These are phyloP conservation scores for Phaeotremella skinneri DNA, from an alignment of 768 basidiomycete species.

Conservation along the genomic window DNA sequence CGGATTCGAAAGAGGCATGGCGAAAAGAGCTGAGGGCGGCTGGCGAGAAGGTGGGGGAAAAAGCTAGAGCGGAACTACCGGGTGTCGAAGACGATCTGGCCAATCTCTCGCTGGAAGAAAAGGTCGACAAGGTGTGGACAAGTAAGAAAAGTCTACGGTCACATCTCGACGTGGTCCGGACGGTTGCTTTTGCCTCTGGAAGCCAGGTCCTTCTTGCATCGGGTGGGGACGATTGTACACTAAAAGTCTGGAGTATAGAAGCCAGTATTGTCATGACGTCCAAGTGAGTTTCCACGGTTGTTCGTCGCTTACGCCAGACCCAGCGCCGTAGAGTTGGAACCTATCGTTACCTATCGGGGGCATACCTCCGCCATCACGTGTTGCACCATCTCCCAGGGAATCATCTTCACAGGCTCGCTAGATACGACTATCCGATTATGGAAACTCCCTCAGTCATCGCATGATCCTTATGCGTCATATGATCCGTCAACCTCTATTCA, in stretches of 20 bases:
- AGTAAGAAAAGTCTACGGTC: constrained; percentile 82
- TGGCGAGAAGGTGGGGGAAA: constrained; percentile 43
- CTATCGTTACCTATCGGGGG: constrained; percentile 86
- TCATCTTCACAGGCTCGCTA: constrained; percentile 85
- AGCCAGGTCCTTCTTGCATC: constrained; percentile 84
- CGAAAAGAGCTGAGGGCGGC: constrained; percentile 59
- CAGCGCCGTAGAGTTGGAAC: constrained; percentile 68
- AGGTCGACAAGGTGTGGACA: constrained; percentile 72
- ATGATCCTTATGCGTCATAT: constrained; percentile 88
- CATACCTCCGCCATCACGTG: constrained; percentile 89
- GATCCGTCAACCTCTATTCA: constrained; percentile 74
- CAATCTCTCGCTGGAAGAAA: constrained; percentile 56
- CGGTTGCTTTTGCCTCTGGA: constrained; percentile 72
- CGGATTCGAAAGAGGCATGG: constrained; percentile 84
- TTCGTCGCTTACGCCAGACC: no score
- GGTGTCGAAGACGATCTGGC: constrained; percentile 50
- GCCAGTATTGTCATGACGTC: constrained; percentile 69
- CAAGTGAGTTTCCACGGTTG: constrained; percentile 66
- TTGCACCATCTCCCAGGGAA: constrained; percentile 60
- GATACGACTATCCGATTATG: constrained; percentile 92
- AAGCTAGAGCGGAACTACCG: constrained; percentile 5
- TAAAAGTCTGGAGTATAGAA: constrained; percentile 94
- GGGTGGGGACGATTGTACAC: constrained; percentile 89
- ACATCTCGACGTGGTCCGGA: constrained; percentile 91
- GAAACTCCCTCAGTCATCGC: constrained; percentile 70